Percentiles rank a stretch among this genome's conserved stretches.
phyloP scores from a whole-genome alignment of 225 moss, liverwort and hornwort genomes.

The Asterella californica region DNA sequence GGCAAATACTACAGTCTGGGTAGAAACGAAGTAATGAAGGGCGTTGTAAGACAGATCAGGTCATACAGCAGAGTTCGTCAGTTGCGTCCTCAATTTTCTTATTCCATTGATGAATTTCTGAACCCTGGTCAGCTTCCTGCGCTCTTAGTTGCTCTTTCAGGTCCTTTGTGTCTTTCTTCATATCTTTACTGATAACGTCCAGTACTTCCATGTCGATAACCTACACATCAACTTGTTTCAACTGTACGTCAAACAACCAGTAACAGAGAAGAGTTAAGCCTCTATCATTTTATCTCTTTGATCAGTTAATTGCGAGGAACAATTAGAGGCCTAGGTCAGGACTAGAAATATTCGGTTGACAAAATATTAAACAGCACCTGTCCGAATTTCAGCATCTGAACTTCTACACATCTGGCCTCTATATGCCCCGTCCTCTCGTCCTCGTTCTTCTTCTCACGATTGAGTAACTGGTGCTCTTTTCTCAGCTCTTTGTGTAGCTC shows the following conservation, averaged over 20 bases:
- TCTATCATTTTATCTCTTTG: not conserved
- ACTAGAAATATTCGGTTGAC: not conserved
- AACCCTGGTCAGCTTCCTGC: constrained; percentile 34
- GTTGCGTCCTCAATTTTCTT: constrained; percentile 42
- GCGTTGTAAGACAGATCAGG: not conserved
- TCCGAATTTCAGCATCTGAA: constrained; percentile 91
- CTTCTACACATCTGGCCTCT: constrained; percentile 64
- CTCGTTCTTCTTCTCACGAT: constrained; percentile 58
- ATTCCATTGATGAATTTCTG: constrained; percentile 33
- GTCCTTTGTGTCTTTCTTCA: constrained; percentile 40
- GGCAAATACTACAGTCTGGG: not conserved
- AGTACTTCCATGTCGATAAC: constrained; percentile 46
- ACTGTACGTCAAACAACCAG: not conserved
- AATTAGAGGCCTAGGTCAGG: not conserved
- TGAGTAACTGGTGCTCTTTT: constrained; percentile 52
- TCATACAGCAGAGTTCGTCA: constrained; percentile 46
- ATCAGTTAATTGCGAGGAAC: not conserved
- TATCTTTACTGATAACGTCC: constrained; percentile 50
- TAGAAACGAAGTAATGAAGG: no score
- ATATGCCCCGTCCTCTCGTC: constrained; percentile 62
- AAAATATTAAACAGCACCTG: constrained; percentile 42
- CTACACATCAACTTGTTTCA: constrained; percentile 15
- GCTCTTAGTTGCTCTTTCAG: constrained; percentile 44
- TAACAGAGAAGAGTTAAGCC: not conserved
- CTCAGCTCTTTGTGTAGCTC: constrained; percentile 66